A percentile compares a stretch with the other conserved stretches of the same genome.
Evolutionary conservation across 768 basidiomycete genomes (phyloP).

Genomic region (Suillus variegatus): DNA sequence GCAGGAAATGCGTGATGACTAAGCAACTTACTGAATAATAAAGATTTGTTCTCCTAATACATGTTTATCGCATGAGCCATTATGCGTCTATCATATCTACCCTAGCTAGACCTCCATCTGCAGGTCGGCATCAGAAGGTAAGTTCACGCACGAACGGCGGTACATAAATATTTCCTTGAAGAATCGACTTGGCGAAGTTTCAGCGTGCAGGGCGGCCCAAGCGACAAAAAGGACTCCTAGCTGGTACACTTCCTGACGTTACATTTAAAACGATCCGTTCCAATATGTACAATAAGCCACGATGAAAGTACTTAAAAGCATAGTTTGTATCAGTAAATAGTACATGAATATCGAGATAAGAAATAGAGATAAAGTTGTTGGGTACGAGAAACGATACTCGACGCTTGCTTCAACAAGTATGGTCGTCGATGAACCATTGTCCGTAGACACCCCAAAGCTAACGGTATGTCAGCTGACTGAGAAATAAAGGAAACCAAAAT

Average conservation of each 20-base stretch:
- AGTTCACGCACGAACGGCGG: neutral
- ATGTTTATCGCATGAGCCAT: neutral
- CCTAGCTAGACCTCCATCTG: neutral
- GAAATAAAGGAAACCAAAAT: neutral
- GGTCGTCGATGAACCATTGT: slow-evolving; percentile 13
- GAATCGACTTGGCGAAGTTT: neutral
- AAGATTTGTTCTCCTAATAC: neutral
- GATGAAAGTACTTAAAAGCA: neutral
- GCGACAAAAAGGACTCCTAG: neutral
- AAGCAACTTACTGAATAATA: neutral
- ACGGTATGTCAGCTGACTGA: neutral
- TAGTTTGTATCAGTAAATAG: neutral
- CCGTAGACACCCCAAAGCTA: slow-evolving; percentile 15
- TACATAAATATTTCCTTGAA: neutral
- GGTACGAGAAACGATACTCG: neutral
- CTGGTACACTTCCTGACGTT: neutral
- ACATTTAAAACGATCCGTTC: neutral
- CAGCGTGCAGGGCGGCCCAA: neutral
- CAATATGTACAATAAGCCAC: neutral
- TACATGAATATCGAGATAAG: neutral
- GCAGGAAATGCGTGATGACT: slow-evolving; percentile 2
- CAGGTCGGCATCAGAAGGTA: neutral
- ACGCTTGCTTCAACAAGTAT: slow-evolving; percentile 2
- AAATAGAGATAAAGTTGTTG: neutral
- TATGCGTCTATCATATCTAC: neutral